Conservation (phyloP, 345 rosid species). For the Noccaea caerulescens region DNA sequence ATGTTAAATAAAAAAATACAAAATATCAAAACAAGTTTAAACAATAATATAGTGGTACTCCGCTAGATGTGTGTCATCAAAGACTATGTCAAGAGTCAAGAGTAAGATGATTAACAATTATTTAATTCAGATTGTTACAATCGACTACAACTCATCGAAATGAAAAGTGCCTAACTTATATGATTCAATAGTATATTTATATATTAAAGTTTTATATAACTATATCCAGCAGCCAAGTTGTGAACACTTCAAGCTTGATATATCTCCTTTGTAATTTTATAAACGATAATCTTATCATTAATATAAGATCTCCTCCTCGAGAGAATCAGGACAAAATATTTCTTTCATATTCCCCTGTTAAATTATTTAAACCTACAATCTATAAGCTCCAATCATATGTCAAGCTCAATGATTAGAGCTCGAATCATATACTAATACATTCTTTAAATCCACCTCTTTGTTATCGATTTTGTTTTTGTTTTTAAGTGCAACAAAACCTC, state of each 20-base stretch:
- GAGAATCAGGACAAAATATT: conserved; percentile 5
- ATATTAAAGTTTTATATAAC: background rate
- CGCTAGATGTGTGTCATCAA: background rate
- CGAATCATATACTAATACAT: no score
- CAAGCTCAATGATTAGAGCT: background rate
- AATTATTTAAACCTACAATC: background rate
- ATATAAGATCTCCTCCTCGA: conserved; percentile 1
- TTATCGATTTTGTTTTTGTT: background rate
- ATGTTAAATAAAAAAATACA: background rate
- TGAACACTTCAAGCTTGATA: conserved; percentile 11
- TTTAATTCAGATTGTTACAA: background rate
- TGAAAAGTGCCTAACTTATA: background rate
- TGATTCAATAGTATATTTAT: background rate
- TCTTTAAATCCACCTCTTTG: background rate
- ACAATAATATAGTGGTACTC: background rate
- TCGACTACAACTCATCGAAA: background rate
- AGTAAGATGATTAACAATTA: background rate
- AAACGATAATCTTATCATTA: background rate
- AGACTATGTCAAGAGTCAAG: background rate
- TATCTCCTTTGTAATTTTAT: no score
- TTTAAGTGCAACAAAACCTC: conserved; percentile 3
- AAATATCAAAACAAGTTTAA: no score
- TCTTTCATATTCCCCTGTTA: background rate
- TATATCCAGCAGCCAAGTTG: conserved; percentile 23
- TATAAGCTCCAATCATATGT: background rate